Evolutionary conservation across 352 stramenopile species (phyloP), one percentile per base, ranked within the genome.

Genomic region (Phytophthora aleatoria): DNA sequence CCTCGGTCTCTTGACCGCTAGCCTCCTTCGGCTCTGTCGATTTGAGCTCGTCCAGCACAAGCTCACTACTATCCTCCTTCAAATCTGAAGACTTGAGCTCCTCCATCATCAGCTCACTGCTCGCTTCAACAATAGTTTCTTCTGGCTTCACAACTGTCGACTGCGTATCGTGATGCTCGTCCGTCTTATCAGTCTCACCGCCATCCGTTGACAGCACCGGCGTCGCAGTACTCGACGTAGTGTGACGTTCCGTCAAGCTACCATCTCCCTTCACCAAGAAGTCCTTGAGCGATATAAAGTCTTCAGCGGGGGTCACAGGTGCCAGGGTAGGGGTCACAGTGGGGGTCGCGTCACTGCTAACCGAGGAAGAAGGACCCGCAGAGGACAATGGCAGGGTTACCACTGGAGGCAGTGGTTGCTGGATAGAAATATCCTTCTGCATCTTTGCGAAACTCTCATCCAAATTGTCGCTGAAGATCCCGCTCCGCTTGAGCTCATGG

Each of bases 261-360:
- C 76, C 74, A 12, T 79, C 72, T 13, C 54, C 61, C 43, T 84
- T 62, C 15, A 76, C 64, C 16, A 79, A 50, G 52, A 82, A 87
- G 57, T 85, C 73, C 27, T 82, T 81, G 1, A 87, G 71, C 20
- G 78, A 78, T 55, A 87, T 85, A 41, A 87, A 79, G 54, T 81
- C 75, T 4, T 53, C 69, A 48, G 50, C 57, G 11, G 39, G 59
- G 20, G 36, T 50, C 24, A 52, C 38, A 41, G 47, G 20, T 39
- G 45, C 12, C 26, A 48, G 33, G 1, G 27, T 3, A 50, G 48
- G 12, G 28, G 36, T 28, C 41, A 44, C 16, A 24, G 35, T 31
- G 5, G 39, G 35, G 13, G 43, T 49, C 6, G 41, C 67, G 51
- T 68, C 67, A 20, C 43, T 74, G 26, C 26, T 72, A 27, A 50